These are phyloP conservation scores for Fusarium fracticaudum DNA, from an alignment of 2,329 filamentous ascomycete species.

Conservation along the genomic window DNA sequence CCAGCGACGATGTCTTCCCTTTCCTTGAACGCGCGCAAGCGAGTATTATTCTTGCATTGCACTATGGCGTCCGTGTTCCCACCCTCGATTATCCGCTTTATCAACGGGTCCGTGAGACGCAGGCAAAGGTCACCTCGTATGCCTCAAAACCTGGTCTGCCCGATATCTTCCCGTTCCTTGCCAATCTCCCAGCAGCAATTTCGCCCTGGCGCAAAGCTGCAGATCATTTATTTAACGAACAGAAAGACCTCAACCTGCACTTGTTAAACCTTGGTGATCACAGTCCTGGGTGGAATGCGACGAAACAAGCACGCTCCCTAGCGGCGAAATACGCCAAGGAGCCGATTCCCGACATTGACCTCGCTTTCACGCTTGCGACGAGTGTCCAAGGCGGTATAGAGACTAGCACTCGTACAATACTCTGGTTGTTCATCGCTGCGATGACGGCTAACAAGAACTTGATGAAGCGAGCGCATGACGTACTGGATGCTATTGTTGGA, in stretches of 20 bases:
- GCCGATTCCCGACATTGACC: background rate
- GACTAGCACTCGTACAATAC: background rate
- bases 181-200: background rate
- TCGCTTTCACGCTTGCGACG: background rate
- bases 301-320: background rate
- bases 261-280: background rate
- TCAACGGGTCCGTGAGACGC: background rate
- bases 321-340: background rate
- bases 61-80: background rate
- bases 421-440: background rate
- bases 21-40: background rate
- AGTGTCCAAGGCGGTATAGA: background rate
- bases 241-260: background rate
- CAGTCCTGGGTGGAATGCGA: background rate
- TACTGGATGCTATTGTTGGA: background rate
- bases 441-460: background rate
- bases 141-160: background rate
- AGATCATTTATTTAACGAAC: background rate
- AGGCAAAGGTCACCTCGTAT: background rate
- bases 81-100: background rate
- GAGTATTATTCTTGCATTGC: background rate
- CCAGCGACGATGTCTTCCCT: background rate
- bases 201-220: background rate
- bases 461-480: background rate
- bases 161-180: background rate